A percentile compares a stretch with the other conserved stretches of the same genome.
phyloP scores from a whole-genome alignment of 176 grass and related monocot species.

The Rhynchospora tenuis region DNA sequence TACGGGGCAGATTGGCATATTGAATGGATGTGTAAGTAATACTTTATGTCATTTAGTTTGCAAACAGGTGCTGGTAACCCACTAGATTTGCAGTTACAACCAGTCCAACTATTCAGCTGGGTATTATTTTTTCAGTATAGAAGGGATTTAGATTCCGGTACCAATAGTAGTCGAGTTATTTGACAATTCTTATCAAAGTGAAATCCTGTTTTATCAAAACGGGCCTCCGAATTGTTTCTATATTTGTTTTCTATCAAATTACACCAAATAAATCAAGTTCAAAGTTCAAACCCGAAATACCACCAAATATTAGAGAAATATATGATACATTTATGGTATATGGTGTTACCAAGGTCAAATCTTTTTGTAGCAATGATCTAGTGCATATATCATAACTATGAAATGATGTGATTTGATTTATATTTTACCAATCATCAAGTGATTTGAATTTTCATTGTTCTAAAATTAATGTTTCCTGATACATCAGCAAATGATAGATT shows the following conservation, averaged over 20 bases:
- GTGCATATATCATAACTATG: no score
- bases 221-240: not conserved
- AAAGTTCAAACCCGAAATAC: not conserved
- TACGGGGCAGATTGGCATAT: slow-evolving; percentile 75
- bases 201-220: no score
- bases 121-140: no score
- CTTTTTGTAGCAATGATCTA: no score
- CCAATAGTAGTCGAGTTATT: not conserved
- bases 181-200: not conserved
- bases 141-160: not conserved
- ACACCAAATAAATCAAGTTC: not conserved
- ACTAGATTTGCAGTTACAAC: not conserved
- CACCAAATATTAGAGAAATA: not conserved
- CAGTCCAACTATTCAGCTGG: not conserved
- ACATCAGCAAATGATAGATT: no score
- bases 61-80: not conserved
- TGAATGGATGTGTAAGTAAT: slow-evolving; percentile 53
- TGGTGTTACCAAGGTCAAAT: no score
- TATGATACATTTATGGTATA: no score
- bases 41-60: not conserved
- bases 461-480: no score
- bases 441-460: no score
- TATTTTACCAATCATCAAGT: no score
- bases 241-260: not conserved
- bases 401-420: no score